phyloP scores from a whole-genome alignment of 805 yeast genomes.

The Candida wancherniae region DNA sequence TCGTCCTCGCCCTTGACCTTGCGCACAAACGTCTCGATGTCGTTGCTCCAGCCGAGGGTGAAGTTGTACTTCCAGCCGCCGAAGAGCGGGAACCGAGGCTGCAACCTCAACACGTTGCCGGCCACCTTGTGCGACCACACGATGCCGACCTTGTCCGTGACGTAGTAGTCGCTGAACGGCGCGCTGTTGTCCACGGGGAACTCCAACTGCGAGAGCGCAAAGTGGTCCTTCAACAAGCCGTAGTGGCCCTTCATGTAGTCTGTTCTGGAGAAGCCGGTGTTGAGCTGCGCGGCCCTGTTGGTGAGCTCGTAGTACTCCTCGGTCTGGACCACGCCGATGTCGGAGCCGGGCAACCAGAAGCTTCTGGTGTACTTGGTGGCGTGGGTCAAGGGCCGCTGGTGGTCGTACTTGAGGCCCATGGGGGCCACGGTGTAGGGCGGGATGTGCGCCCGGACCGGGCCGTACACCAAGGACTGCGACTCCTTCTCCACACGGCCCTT shows the following conservation, averaged over 20 bases:
- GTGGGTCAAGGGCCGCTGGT: slow-evolving; percentile 59
- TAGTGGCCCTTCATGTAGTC: slow-evolving; percentile 64
- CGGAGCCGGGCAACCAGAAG: slow-evolving; percentile 83
- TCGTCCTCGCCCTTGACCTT: slow-evolving; percentile 35
- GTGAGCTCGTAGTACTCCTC: slow-evolving; percentile 83
- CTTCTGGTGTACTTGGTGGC: slow-evolving; percentile 63
- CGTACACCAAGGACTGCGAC: slow-evolving; percentile 43
- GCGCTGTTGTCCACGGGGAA: slow-evolving; percentile 39
- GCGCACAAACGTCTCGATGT: slow-evolving; percentile 50
- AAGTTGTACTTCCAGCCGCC: slow-evolving; percentile 97
- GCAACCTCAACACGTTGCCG: slow-evolving; percentile 48
- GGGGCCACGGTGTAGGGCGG: slow-evolving; percentile 45
- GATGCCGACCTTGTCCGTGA: slow-evolving; percentile 86
- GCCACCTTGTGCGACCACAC: slow-evolving; percentile 67
- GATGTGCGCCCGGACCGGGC: slow-evolving; percentile 44
- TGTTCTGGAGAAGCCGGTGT: slow-evolving; percentile 70
- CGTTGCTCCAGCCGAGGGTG: slow-evolving; percentile 88
- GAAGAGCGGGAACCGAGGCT: slow-evolving; percentile 89
- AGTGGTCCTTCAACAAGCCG: slow-evolving; percentile 43
- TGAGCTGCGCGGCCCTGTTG: slow-evolving; percentile 69
- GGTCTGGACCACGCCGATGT: slow-evolving; percentile 60
- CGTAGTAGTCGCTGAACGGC: slow-evolving; percentile 57
- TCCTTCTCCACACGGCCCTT: slow-evolving; percentile 36
- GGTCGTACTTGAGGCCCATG: slow-evolving; percentile 58
- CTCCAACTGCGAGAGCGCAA: slow-evolving; percentile 59